Evolutionary conservation across 208 protist genomes (phyloP), one percentile per base, ranked within the genome.

Genomic region (Phytomonas francai): DNA sequence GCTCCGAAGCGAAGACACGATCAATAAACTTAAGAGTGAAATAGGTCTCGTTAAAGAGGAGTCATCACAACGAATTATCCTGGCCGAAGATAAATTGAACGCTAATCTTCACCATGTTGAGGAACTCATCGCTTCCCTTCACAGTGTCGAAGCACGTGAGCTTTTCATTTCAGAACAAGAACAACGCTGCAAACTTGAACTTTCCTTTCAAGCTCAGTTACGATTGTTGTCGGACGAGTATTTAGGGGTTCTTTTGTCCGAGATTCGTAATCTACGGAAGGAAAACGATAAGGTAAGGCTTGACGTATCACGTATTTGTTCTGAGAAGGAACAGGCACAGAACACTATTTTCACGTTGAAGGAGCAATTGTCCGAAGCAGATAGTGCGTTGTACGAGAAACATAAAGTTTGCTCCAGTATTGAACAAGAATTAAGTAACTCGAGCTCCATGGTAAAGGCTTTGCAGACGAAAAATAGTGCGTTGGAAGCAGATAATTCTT

Each of bases 401-500:
- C 72, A 66, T 12, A 77, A 59, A 49, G 51, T 57, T 22, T 56
- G 65, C 51, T 63, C 72, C 0, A 1, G 68, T 9, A 58, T 78
- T 5, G 71, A 85, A 60, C 62, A 51, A 12, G 67, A 74, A 31
- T 61, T 79, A 3, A 59, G 59, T 28, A 63, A 70, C 7, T 51
- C 19, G 25, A n/a, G 5, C 14, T 39, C 39, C n/a, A 58, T 63
- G 11, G 8, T 69, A 28, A 76, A 73, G n/a, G 66, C 67, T 54
- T 29, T 14, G 3, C 14, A 45, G 22, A 22, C 25, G 1, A 68
- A 75, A 30, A 61, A 65, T 0, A 65, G 68, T 39, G 33, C 59
- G 3, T 51, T 87, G 2, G 34, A 64, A 19, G 72, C 72, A 34
- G 88, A 92, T 65, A 92, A 94, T 67, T 74, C 39, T 30, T 87